Percentiles rank a stretch among this genome's conserved stretches.
Evolutionary conservation across 2,329 filamentous ascomycete genomes (phyloP).

Genomic region (Paecilomyces sp.): DNA sequence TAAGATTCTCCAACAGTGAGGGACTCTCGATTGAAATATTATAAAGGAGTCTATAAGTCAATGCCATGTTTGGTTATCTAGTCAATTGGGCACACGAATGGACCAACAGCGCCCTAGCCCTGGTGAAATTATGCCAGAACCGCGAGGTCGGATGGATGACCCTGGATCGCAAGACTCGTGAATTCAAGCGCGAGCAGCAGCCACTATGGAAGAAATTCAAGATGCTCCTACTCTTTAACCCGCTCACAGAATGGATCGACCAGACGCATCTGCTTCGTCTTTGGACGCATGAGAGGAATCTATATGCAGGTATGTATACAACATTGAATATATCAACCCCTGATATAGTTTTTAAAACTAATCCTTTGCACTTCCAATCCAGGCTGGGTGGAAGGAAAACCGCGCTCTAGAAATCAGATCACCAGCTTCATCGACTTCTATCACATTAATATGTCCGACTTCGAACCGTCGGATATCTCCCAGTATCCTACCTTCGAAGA

Average conservation of each 20-base stretch:
- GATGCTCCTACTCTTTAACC: slow-evolving; percentile 36
- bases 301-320: slow-evolving; percentile 20
- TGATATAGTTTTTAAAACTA: slow-evolving; percentile 6
- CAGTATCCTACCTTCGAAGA: slow-evolving; percentile 31
- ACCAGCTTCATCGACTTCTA: slow-evolving; percentile 30
- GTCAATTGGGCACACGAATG: background rate
- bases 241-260: slow-evolving; percentile 34
- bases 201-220: slow-evolving; percentile 35
- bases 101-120: background rate
- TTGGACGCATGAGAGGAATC: slow-evolving; percentile 29
- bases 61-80: background rate
- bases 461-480: slow-evolving; percentile 26
- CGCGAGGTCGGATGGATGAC: slow-evolving; percentile 6
- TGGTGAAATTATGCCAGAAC: slow-evolving; percentile 2
- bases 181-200: slow-evolving; percentile 30
- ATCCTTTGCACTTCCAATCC: background rate
- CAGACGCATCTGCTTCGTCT: slow-evolving; percentile 29
- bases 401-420: slow-evolving; percentile 27
- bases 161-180: slow-evolving; percentile 2
- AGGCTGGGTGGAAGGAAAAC: slow-evolving; percentile 17
- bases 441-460: slow-evolving; percentile 32
- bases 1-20: background rate
- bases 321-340: background rate
- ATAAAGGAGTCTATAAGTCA: too few species aligned
- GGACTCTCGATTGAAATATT: background rate